Base-by-base conservation (phyloP, 306 rosid species). In the Oxytropis ochrocephala region DNA sequence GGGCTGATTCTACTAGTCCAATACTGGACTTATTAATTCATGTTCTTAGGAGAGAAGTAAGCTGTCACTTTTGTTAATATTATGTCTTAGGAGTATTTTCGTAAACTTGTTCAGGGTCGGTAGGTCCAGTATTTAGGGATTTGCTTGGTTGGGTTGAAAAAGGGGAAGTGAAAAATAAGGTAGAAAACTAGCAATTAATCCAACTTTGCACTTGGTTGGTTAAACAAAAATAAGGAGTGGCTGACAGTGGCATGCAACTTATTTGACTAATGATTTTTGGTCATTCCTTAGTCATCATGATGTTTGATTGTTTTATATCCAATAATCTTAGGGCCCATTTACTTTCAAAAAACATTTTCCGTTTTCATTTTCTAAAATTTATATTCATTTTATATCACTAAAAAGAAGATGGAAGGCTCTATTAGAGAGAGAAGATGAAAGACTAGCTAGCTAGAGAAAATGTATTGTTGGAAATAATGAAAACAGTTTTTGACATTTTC, bases 1-100 rank as follows among this genome's bases (percentile, higher is more conserved):
- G 44, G 10, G 59, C 72, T 10, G 61, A 72, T 48, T 21, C 52
- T 50, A 36, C 47, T 18, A 53, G 65, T 52, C 50, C 48, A 73
- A 12, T 42, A 54, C 78, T 50, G 4, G 54, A 49, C 62, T 60
- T 60, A 60, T 18, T 12, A 36, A 9, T 49, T 35, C 27, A 62
- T 39, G 27, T 5, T 59, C 38, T 16, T 43, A 63, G 38, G 18
- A 38, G 54, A 41, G 24, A 14, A 51, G 36, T 29, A 54, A 16
- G 43, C 33, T 7, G 78, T 11, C 46, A 21, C 36, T 63, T 53
- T 16, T 41, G 72, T 30, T 51, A 47, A 51, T 41, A 12, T 60
- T 38, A 13, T 36, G 11, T 18, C 50, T 48, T 47, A 2, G 17
- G 27, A 49, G 52, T 13, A 36, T 60, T 49, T 41, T 52, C 52